Percentiles rank a stretch among this genome's conserved stretches.
Evolutionary conservation across 2,329 filamentous ascomycete genomes (phyloP).

Genomic region (Coleophoma crateriformis): DNA sequence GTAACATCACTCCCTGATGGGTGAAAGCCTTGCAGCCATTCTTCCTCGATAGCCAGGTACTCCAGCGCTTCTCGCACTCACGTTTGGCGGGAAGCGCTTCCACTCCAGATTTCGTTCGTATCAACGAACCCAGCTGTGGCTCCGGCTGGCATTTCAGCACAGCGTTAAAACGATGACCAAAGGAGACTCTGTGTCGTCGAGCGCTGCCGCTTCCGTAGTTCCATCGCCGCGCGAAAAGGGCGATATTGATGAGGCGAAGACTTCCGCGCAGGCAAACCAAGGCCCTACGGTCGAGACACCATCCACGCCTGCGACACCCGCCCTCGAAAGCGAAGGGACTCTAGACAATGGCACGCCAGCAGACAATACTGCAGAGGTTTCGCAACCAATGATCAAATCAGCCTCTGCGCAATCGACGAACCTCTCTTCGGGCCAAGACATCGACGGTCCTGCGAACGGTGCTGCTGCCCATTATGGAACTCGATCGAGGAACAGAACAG

Average conservation of each 20-base stretch:
- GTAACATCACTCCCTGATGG: slow-evolving; percentile 18
- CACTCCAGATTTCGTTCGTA: slow-evolving; percentile 1
- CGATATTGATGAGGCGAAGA: slow-evolving; percentile 3
- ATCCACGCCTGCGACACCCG: slow-evolving; percentile 35
- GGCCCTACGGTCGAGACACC: slow-evolving; percentile 34
- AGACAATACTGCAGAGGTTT: no score
- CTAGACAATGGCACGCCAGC: no score
- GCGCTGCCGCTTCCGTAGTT: slow-evolving; percentile 14
- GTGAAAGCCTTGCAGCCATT: slow-evolving; percentile 16
- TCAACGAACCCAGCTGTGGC: neutral
- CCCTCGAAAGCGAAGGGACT: no score
- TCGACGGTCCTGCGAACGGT: slow-evolving; percentile 13
- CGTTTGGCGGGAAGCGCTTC: slow-evolving; percentile 25
- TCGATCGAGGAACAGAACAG: slow-evolving; percentile 82
- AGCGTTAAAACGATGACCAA: slow-evolving; percentile 18
- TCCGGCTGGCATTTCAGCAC: slow-evolving; percentile 4
- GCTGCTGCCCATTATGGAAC: slow-evolving; percentile 70
- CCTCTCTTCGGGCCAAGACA: no score
- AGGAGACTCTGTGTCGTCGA: slow-evolving; percentile 19
- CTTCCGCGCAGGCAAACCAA: slow-evolving; percentile 4
- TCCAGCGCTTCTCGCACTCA: slow-evolving; percentile 25
- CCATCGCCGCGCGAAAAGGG: slow-evolving; percentile 13
- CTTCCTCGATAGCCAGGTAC: slow-evolving; percentile 22
- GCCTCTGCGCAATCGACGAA: no score
- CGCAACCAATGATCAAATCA: no score